Evolutionary conservation across 2,329 filamentous ascomycete species (phyloP).

Genomic region (Ambrosiella xylebori): DNA sequence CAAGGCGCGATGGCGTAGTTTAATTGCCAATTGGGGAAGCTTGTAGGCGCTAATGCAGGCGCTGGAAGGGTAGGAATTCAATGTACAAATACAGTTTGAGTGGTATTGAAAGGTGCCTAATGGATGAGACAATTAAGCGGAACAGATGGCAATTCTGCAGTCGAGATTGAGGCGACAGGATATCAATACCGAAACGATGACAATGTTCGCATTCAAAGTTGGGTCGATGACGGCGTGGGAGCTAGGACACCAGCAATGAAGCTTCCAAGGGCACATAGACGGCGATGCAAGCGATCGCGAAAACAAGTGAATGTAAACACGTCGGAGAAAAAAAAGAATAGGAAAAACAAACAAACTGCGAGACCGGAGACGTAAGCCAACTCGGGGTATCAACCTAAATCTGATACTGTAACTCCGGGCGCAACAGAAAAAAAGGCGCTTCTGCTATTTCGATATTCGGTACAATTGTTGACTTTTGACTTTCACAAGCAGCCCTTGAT

Average conservation of each 20-base stretch:
- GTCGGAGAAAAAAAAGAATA: background rate
- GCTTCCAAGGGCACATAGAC: background rate
- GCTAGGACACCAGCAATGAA: background rate
- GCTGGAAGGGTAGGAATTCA: background rate
- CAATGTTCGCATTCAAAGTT: background rate
- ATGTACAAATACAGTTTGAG: background rate
- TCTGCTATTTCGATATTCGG: background rate
- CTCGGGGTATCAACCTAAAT: no score
- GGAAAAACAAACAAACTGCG: no score
- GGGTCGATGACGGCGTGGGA: background rate
- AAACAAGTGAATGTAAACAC: background rate
- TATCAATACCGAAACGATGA: no score
- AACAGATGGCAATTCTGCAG: no score
- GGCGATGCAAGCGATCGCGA: background rate
- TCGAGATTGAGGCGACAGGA: no score
- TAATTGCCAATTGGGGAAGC: background rate
- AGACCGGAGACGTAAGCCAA: no score
- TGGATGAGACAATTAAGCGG: no score
- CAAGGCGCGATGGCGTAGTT: conserved; percentile 8
- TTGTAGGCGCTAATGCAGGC: background rate
- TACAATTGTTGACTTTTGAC: background rate
- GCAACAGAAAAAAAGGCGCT: no score
- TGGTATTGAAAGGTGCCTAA: no score
- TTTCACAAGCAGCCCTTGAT: background rate
- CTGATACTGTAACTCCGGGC: no score